Evolutionary conservation across 805 yeast genomes (phyloP), one percentile per base, ranked within the genome.

Genomic region (Cyberlindnera americana): DNA sequence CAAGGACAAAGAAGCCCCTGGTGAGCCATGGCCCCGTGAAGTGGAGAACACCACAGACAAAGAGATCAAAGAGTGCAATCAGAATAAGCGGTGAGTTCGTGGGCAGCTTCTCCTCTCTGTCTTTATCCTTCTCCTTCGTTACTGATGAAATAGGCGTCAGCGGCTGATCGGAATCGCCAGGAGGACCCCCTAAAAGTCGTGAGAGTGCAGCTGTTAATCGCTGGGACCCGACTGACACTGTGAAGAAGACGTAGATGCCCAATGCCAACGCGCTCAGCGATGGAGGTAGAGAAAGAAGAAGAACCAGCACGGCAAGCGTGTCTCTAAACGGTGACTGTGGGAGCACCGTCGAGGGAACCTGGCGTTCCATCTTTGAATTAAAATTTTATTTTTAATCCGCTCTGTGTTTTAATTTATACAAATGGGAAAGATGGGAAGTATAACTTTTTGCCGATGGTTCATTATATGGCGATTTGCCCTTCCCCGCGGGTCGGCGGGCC

Each of bases 261-360:
- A 54, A 36, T 4, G 51, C 43, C 25, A 46, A 13, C 2, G 37
- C 37, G n/a, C 57, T 48, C 7, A 54, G 29, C 3, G 41, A 33
- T 13, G 56, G 52, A 9, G 61, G 61, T 11, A 53, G 19, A 14
- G 54, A 46, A 7, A 56, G 35, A 2, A 56, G 46, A 6, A 56
- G 33, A 11, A 49, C 41, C 6, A 54, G 41, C 4, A 56, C 31
- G 3, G 61, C 56, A 5, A 52, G 35, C 3, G 61, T 47, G 37
- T 56, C 61, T 35, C 46, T 37, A 29, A 52, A 36, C 1, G 56
- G 18, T 11, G 50, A 40, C 29, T 37, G 35, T 5, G 59, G 58
- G 19, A 56, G 41, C 29, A 54, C 40, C 21, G 43, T 35, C 24
- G 29, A 31, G 35, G 33, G 29, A 13, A 19, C 19, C 13, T 28